A percentile compares a stretch with the other conserved stretches of the same genome.
phyloP scores from a whole-genome alignment of 1,284 basidiomycete genomes.

The Cutaneotrichosporon dermatis region DNA sequence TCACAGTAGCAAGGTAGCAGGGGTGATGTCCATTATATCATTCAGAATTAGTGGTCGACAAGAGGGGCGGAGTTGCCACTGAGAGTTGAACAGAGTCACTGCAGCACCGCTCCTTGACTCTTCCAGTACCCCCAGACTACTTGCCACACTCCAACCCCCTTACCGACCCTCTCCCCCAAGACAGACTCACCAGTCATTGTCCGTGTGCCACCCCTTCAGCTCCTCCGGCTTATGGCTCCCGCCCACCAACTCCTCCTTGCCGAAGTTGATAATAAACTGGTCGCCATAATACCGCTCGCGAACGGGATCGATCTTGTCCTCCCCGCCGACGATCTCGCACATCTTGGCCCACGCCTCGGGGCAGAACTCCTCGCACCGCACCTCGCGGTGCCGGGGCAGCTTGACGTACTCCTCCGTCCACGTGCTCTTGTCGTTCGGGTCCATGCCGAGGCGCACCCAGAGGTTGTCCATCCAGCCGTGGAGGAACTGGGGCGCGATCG shows the following conservation, averaged over 20 bases:
- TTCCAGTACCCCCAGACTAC: too few relatives aligned
- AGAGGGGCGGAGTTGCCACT: too few relatives aligned
- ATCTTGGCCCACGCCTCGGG: slow-evolving; percentile 35
- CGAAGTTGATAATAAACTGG: slow-evolving; percentile 38
- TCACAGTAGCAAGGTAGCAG: too few relatives aligned
- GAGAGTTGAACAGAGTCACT: too few relatives aligned
- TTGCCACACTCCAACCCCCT: too few relatives aligned
- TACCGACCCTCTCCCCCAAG: too few relatives aligned
- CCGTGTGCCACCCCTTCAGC: slow-evolving; percentile 28
- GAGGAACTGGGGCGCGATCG: slow-evolving; percentile 27
- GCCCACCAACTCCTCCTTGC: slow-evolving; percentile 16
- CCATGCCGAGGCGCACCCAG: slow-evolving; percentile 37
- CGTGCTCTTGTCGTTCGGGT: slow-evolving; percentile 37
- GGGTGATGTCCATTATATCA: too few relatives aligned
- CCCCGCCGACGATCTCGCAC: slow-evolving; percentile 34
- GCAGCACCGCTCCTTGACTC: too few relatives aligned
- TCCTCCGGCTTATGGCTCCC: slow-evolving; percentile 8
- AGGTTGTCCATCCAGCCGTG: slow-evolving; percentile 28
- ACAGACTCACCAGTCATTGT: slow-evolving; percentile 32
- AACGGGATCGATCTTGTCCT: slow-evolving; percentile 29
- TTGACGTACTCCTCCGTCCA: slow-evolving; percentile 36
- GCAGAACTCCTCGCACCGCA: slow-evolving; percentile 25
- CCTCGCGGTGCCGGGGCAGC: slow-evolving; percentile 32
- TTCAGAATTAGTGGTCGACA: too few relatives aligned
- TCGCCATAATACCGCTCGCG: slow-evolving; percentile 34